A percentile compares a stretch with the other conserved stretches of the same genome.
Evolutionary conservation across 306 rosid species (phyloP).

Genomic region (Oxytropis ochrocephala): DNA sequence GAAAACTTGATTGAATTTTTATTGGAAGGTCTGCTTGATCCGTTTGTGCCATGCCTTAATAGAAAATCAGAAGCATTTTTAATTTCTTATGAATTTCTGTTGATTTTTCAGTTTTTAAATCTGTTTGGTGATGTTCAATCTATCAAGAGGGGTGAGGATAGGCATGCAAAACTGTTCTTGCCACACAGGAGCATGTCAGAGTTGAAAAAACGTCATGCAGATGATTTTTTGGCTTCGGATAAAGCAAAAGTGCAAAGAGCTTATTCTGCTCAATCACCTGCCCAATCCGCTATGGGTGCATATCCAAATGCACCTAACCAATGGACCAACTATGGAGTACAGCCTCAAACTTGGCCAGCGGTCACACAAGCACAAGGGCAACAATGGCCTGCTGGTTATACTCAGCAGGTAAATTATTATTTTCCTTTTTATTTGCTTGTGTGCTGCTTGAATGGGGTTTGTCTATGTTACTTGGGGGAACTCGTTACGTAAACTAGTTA

Average conservation of each 20-base stretch:
- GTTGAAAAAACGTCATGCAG: constrained; percentile 91
- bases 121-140: constrained; percentile 85
- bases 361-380: constrained; percentile 86
- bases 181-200: constrained; percentile 80
- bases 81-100: neutral
- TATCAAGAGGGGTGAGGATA: constrained; percentile 87
- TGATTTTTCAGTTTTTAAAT: constrained; percentile 73
- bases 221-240: constrained; percentile 81
- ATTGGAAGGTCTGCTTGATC: neutral
- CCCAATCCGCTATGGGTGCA: constrained; percentile 69
- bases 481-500: neutral
- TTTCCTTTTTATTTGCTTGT: neutral
- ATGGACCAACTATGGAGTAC: constrained; percentile 79
- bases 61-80: neutral
- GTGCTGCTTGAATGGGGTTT: neutral
- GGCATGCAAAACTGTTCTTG: constrained; percentile 87
- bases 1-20: neutral
- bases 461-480: neutral
- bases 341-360: constrained; percentile 96
- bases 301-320: constrained; percentile 81
- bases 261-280: constrained; percentile 71
- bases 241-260: constrained; percentile 69
- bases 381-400: constrained; percentile 90
- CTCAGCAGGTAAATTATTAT: constrained; percentile 59
- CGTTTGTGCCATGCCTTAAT: neutral